Percentiles rank a stretch among this genome's conserved stretches.
Evolutionary conservation across 1,284 basidiomycete species (phyloP).

Genomic region (Gymnopus androsaceus): DNA sequence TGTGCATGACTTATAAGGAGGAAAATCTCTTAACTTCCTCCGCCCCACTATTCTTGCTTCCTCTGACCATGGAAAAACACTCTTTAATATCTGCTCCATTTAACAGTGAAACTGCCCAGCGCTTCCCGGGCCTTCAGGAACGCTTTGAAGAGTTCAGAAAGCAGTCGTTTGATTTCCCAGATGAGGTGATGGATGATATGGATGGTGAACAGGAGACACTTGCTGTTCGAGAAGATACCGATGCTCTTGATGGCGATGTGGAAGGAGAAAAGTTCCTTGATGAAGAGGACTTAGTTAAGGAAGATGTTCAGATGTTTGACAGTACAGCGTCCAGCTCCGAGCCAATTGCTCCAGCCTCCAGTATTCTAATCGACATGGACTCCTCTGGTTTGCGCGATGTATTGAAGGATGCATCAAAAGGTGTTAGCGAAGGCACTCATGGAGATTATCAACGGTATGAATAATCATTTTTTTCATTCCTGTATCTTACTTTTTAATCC

Average conservation of each 20-base stretch:
- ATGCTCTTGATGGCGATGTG: background rate
- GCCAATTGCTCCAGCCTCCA: background rate
- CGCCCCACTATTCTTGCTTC: no score
- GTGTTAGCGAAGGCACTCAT: slow-evolving; percentile 6
- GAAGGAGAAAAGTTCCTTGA: background rate
- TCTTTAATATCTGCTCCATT: no score
- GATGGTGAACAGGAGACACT: slow-evolving; percentile 28
- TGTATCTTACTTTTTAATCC: no score
- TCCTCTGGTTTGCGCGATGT: background rate
- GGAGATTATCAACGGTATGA: slow-evolving; percentile 6
- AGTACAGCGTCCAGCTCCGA: background rate
- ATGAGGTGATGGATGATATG: slow-evolving; percentile 22
- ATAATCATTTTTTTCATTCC: background rate
- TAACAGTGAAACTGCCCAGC: no score
- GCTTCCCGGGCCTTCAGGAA: no score
- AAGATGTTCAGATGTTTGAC: background rate
- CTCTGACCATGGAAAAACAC: no score
- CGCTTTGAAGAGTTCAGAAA: no score
- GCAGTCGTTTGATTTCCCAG: no score
- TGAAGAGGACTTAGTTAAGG: background rate
- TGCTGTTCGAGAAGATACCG: background rate
- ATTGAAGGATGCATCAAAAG: slow-evolving; percentile 7
- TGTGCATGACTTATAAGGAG: no score
- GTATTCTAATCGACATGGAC: background rate
- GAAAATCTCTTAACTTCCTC: no score